Evolutionary conservation across 1,284 basidiomycete species (phyloP).

Genomic region (Ceratobasidium theobromae): DNA sequence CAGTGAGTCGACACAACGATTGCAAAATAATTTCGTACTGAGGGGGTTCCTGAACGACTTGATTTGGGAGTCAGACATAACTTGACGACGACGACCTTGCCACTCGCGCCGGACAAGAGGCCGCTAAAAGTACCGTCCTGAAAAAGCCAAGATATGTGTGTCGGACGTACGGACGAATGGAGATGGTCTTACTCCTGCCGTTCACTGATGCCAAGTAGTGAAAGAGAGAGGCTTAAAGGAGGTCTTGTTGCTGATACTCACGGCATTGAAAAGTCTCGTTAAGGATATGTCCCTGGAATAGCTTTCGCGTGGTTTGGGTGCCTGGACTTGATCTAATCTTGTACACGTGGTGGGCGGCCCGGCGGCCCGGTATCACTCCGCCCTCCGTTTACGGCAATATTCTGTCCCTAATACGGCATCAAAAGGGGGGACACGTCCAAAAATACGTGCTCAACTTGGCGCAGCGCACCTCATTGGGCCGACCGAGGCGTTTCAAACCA

Average conservation of each 20-base stretch:
- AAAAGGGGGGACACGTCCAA: neutral
- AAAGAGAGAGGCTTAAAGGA: neutral
- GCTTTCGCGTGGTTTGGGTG: too few relatives aligned
- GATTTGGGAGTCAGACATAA: neutral
- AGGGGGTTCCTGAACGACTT: constrained; percentile 30
- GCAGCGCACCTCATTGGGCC: neutral
- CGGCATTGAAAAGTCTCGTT: neutral
- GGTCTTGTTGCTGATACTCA: neutral
- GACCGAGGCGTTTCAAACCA: neutral
- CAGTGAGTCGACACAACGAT: neutral
- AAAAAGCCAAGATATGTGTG: neutral
- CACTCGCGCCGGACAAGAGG: too few relatives aligned
- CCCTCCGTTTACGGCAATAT: neutral
- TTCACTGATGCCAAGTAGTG: constrained; percentile 16
- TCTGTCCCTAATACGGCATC: neutral
- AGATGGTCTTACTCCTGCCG: neutral
- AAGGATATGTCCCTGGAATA: neutral
- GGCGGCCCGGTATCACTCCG: constrained; percentile 7
- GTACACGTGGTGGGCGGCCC: constrained; percentile 22
- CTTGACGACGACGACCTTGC: too few relatives aligned
- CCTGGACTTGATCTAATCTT: constrained; percentile 13
- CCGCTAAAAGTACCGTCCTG: too few relatives aligned
- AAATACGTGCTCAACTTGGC: constrained; percentile 21
- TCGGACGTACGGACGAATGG: neutral
- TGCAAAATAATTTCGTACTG: neutral